Base-by-base conservation (phyloP, 2,329 filamentous ascomycete species). In the Fusarium sp. region DNA sequence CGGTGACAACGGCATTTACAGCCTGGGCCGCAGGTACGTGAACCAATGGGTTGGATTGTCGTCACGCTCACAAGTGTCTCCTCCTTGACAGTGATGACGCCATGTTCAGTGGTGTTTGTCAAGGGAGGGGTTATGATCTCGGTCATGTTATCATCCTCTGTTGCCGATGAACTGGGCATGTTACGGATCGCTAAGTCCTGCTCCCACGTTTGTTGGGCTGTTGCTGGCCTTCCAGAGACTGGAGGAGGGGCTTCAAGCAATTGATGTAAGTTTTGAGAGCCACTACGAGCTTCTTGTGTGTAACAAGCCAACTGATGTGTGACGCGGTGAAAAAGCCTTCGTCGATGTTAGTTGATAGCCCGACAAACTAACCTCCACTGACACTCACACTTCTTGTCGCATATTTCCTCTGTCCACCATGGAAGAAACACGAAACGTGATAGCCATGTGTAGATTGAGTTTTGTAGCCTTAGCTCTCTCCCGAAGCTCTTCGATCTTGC, bases 1-100 rank as follows among this genome's bases (percentile, higher is more conserved):
- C 10, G 43, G 15, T 70, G 69, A 3, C 69, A 70, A 22, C 17
- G 39, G 10, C 68, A 72, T n/a, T 40, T 28, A 3, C 68, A 72
- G 0, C n/a, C 6, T 13, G 1, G 3, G 2, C 20, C 20, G 17
- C 69, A 68, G 7, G 7, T 24, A 6, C 52, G 36, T 3, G 33
- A 4, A 4, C 50, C 15, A 2, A 67, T 3, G 5, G 68, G 45
- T 14, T 44, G 45, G 0, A 65, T 39, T 2, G 53, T 3, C 3
- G 38, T 7, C 1, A 71, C 26, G 7, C 5, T 66, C 4, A 44
- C 1, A 1, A 58, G 24, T 0, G 5, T 45, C n/a, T 53, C 48
- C 2, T 63, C 40, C 18, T 33, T 10, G 0, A 3, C 39, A 0
- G 3, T 6, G 2, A 52, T 2, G 2, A 31, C 3, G 0, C 4